These are phyloP conservation scores for Cryptococcus depauperatus DNA, from an alignment of 1,284 basidiomycete species.

Conservation along the genomic window DNA sequence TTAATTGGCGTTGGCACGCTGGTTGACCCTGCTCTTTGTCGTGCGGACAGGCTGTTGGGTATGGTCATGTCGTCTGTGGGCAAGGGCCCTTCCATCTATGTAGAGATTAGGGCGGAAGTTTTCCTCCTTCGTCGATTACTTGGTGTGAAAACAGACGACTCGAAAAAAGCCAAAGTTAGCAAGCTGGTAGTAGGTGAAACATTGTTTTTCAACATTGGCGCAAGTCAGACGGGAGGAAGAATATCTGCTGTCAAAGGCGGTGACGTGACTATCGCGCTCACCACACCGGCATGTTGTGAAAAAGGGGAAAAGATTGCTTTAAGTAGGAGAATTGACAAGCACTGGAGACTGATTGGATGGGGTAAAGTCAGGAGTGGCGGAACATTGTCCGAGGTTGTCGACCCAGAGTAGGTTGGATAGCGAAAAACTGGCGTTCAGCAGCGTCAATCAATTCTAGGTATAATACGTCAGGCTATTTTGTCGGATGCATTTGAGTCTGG, in stretches of 20 bases:
- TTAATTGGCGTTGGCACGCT: constrained; percentile 96
- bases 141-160: constrained; percentile 95
- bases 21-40: constrained; percentile 92
- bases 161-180: constrained; percentile 83
- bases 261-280: constrained; percentile 83
- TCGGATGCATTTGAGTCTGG: too few species aligned
- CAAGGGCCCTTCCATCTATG: constrained; percentile 86
- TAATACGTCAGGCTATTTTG: too few species aligned
- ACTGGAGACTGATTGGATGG: constrained; percentile 65
- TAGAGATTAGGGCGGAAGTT: constrained; percentile 55
- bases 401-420: constrained; percentile 14
- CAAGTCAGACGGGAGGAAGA: constrained; percentile 86
- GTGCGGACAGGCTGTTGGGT: constrained; percentile 92
- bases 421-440: neutral
- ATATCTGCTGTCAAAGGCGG: constrained; percentile 87
- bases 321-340: constrained; percentile 88
- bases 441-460: too few species aligned
- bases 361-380: constrained; percentile 40
- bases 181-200: constrained; percentile 92
- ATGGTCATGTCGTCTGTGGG: constrained; percentile 93
- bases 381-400: constrained; percentile 38
- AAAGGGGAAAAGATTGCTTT: constrained; percentile 92
- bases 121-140: constrained; percentile 89
- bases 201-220: constrained; percentile 87
- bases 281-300: constrained; percentile 86